A percentile compares a stretch with the other conserved stretches of the same genome.
These are phyloP conservation scores for Effrenium voratum DNA, from an alignment of 73 alveolate genomes.

Conservation along the genomic window DNA sequence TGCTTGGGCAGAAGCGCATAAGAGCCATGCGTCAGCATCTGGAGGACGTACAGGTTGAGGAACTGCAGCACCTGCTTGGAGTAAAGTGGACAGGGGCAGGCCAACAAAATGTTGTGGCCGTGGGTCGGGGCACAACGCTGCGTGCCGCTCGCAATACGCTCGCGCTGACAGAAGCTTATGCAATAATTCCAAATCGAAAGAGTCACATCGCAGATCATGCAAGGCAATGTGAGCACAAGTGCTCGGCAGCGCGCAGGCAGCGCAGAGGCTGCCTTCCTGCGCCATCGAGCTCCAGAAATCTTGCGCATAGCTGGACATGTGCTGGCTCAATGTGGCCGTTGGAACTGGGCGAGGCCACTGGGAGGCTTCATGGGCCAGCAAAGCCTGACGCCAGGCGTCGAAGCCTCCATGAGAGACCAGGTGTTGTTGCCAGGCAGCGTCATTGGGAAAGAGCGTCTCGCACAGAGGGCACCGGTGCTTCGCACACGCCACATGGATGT, in stretches of 20 bases:
- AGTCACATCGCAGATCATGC: not conserved
- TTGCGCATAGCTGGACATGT: too few relatives aligned
- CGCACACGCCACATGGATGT: not conserved
- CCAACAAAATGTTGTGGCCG: not conserved
- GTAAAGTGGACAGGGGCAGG: not conserved
- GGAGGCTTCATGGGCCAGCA: too few relatives aligned
- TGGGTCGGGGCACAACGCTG: not conserved
- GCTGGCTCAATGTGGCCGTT: too few relatives aligned
- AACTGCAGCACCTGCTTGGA: not conserved
- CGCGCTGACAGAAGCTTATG: not conserved
- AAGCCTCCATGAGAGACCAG: too few relatives aligned
- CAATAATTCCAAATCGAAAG: not conserved
- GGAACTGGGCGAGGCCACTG: too few relatives aligned
- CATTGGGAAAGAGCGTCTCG: too few relatives aligned
- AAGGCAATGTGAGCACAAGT: too few relatives aligned
- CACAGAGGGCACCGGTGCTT: not conserved
- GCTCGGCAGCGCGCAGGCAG: too few relatives aligned
- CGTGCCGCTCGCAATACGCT: not conserved
- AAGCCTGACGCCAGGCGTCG: too few relatives aligned
- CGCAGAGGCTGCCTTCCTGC: too few relatives aligned
- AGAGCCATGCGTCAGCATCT: not conserved
- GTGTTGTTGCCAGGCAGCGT: not conserved
- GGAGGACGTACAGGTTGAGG: not conserved
- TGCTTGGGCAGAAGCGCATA: not conserved
- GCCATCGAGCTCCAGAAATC: too few relatives aligned